Conservation (phyloP, 768 basidiomycete genomes). For the Panaeolus cyanescens region DNA sequence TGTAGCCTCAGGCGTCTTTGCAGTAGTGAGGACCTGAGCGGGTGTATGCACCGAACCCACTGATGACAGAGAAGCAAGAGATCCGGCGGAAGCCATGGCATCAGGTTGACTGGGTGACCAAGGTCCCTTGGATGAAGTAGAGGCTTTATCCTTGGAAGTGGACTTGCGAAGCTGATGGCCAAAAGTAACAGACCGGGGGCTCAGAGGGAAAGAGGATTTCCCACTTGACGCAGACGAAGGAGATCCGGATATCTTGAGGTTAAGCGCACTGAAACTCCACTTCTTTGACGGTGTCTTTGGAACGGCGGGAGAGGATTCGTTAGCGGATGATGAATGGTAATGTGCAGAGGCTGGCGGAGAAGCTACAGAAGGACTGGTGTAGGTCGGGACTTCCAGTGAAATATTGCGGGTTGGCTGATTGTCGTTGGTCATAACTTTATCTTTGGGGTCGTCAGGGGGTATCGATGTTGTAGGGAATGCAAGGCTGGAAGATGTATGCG, state of each 20-base stretch:
- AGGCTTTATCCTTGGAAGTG: conserved; percentile 63
- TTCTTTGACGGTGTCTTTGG: conserved; percentile 91
- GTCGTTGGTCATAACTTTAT: conserved; percentile 44
- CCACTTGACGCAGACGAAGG: conserved; percentile 60
- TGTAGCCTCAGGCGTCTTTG: conserved; percentile 68
- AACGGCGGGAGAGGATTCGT: conserved; percentile 46
- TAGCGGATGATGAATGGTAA: conserved; percentile 37
- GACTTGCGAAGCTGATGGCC: conserved; percentile 71
- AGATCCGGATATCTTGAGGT: conserved; percentile 69
- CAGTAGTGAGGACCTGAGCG: conserved; percentile 40
- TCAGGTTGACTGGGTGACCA: conserved; percentile 76
- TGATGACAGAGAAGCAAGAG: conserved; percentile 74
- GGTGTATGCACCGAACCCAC: conserved; percentile 62
- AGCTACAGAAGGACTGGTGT: conserved; percentile 30
- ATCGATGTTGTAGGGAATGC: conserved; percentile 46
- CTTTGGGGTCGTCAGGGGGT: conserved; percentile 39
- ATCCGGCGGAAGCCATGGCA: conserved; percentile 79
- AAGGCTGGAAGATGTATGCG: conserved; percentile 56
- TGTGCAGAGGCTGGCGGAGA: conserved; percentile 34
- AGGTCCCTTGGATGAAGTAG: conserved; percentile 43
- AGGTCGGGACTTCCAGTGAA: conserved; percentile 53
- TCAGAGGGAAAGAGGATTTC: conserved; percentile 60
- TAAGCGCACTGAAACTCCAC: conserved; percentile 89
- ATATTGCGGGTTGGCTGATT: conserved; percentile 47
- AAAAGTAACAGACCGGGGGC: conserved; percentile 68